Conservation (phyloP, 768 basidiomycete genomes). For the Russula griseocarnosa region DNA sequence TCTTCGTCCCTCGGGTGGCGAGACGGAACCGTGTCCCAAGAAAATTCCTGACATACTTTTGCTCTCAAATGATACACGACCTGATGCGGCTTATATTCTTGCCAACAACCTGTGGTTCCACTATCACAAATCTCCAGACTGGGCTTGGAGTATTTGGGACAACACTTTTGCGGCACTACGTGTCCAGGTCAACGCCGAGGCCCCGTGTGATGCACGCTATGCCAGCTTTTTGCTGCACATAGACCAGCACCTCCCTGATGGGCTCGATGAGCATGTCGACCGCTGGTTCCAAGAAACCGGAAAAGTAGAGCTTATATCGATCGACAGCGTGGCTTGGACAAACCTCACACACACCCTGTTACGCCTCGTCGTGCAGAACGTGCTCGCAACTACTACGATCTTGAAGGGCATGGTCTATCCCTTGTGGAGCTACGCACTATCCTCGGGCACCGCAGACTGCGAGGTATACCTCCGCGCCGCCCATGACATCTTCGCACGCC, state of each 20-base stretch:
- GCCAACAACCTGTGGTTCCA: constrained; percentile 81
- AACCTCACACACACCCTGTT: constrained; percentile 58
- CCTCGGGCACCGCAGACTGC: constrained; percentile 37
- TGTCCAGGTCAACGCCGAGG: constrained; percentile 49
- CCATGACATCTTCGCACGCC: constrained; percentile 55
- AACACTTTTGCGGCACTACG: constrained; percentile 72
- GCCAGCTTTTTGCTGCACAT: constrained; percentile 67
- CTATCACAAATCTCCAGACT: constrained; percentile 65
- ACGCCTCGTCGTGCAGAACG: constrained; percentile 60
- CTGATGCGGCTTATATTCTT: constrained; percentile 62
- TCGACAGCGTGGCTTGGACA: constrained; percentile 63
- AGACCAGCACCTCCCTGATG: constrained; percentile 70
- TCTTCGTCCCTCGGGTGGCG: constrained; percentile 39
- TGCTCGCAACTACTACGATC: constrained; percentile 67
- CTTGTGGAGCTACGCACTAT: constrained; percentile 61
- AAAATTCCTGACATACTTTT: constrained; percentile 60
- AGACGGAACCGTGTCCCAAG: constrained; percentile 37
- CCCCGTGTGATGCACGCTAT: constrained; percentile 59
- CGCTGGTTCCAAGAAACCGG: constrained; percentile 71
- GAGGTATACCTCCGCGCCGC: constrained; percentile 56
- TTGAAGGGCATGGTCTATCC: constrained; percentile 74
- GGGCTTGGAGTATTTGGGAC: constrained; percentile 85
- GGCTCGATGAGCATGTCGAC: constrained; percentile 66
- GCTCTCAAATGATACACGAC: constrained; percentile 54
- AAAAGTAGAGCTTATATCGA: constrained; percentile 54